Evolutionary conservation across 352 stramenopile species (phyloP).

Genomic region (Hyaloperonospora arabidopsidis): DNA sequence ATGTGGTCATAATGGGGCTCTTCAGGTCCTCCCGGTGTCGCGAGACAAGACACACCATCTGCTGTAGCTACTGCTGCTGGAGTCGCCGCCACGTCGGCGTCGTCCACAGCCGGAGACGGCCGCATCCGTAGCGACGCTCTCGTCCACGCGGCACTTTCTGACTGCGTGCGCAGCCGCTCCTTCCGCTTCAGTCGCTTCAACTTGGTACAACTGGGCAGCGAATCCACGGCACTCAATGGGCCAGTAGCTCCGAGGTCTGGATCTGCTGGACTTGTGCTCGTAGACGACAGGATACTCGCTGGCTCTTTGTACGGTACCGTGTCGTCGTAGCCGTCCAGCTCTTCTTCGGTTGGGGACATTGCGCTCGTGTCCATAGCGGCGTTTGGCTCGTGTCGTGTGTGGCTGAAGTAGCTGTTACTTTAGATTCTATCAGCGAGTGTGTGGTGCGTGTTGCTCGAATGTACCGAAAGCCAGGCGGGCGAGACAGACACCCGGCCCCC

Average conservation of each 20-base stretch:
- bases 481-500: too few species aligned
- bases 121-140: slow-evolving; percentile 61
- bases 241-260: slow-evolving; percentile 15
- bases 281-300: slow-evolving; percentile 31
- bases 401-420: too few species aligned
- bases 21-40: slow-evolving; percentile 13
- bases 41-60: slow-evolving; percentile 15
- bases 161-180: slow-evolving; percentile 66
- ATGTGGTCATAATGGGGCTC: slow-evolving; percentile 13
- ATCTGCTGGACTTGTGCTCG: slow-evolving; percentile 30
- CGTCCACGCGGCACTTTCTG: slow-evolving; percentile 64
- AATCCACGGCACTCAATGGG: slow-evolving; percentile 25
- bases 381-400: neutral
- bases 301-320: slow-evolving; percentile 23
- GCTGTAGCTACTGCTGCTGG: slow-evolving; percentile 8
- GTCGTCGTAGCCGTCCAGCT: slow-evolving; percentile 25
- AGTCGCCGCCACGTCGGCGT: slow-evolving; percentile 28
- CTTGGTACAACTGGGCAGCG: slow-evolving; percentile 11
- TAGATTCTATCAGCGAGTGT: neutral
- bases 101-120: slow-evolving; percentile 22
- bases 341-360: slow-evolving; percentile 14
- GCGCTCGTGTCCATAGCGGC: slow-evolving; percentile 20
- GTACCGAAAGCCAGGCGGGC: slow-evolving; percentile 19
- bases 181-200: slow-evolving; percentile 34
- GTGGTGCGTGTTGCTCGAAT: neutral